Base-by-base conservation (phyloP, 148 eudicot genomes). In the Beta vulgaris region DNA sequence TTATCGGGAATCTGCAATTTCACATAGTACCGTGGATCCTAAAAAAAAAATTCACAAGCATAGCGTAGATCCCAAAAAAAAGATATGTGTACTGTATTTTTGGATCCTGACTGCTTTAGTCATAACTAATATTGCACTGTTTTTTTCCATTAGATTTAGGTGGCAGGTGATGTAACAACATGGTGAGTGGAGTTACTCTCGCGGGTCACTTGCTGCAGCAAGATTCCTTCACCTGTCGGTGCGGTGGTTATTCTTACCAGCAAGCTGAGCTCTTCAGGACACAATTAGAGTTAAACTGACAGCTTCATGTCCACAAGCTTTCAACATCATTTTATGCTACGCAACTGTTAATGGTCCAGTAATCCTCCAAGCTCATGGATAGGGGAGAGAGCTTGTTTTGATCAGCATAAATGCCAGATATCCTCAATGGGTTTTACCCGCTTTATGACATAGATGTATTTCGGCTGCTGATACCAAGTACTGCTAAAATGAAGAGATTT, bases 341-440 rank as follows among this genome's bases (percentile, higher is more conserved):
- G 37, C 65, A 16, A 31, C 69, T 40, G n/a, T 3, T 34, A 76
- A 1, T 69, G 49, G 4, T 48, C 57, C 28, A 71, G 32, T 57
- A 13, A 67, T 49, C 34, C 69, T 46, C 43, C 46, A 28, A 67
- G 77, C 68, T 75, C 51, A 49, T 51, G 12, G 39, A 44, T 58
- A 84, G 80, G 21, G n/a, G 18, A 46, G 2, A 81, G 85, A 77
- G 88, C 91, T 3, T n/a, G 88, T 87, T 65, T 76, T 90, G 74
- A 72, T 86, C 62, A 85, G 88, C 73, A 63, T 88, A 60, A 78
- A 81, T 76, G 84, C 82, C 78, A 84, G 77, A 43, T 63, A 82
- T 62, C 42, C 42, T 62, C 7, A 28, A 60, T 60, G 21, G 9
- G 19, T 49, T 49, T 26, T 60, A 8, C 25, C 42, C 35, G 67